A percentile compares a stretch with the other conserved stretches of the same genome.
These are phyloP conservation scores for Annulohypoxylon nitens DNA, from an alignment of 495 filamentous ascomycete species.

Conservation along the genomic window DNA sequence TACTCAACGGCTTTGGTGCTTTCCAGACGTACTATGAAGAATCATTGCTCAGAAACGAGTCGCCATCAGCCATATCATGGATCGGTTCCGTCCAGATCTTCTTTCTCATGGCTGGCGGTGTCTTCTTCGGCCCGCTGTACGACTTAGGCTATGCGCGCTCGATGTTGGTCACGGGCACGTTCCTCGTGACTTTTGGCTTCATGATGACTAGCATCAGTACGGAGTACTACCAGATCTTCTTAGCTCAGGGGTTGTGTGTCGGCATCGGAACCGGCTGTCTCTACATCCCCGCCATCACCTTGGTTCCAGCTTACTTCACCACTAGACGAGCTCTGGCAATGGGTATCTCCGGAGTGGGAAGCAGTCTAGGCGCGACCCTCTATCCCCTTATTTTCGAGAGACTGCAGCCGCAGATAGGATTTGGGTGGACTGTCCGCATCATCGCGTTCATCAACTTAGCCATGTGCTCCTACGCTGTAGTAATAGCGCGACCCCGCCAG, in stretches of 20 bases:
- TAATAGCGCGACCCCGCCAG: conserved; percentile 7
- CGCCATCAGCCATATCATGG: conserved; percentile 14
- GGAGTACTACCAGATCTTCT: conserved; percentile 10
- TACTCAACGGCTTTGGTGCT: conserved; percentile 16
- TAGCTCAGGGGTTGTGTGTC: conserved; percentile 8
- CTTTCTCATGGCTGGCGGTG: conserved; percentile 14
- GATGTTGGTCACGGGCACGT: conserved; percentile 2
- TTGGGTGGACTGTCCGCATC: conserved; percentile 4
- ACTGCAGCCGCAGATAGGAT: conserved; percentile 13
- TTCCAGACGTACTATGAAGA: conserved; percentile 18
- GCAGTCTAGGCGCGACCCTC: conserved; percentile 7
- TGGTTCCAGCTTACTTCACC: conserved; percentile 13
- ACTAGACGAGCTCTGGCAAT: conserved; percentile 8
- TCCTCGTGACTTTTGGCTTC: conserved; percentile 9
- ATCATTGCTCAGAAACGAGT: neutral
- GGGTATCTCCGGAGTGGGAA: neutral
- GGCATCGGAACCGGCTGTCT: conserved; percentile 14
- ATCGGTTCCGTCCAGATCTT: conserved; percentile 21
- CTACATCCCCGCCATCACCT: conserved; percentile 10
- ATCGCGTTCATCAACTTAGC: conserved; percentile 2
- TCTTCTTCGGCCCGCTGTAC: conserved; percentile 16
- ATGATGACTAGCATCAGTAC: conserved; percentile 19
- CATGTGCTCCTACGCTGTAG: conserved; percentile 12
- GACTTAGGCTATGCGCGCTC: conserved; percentile 17
- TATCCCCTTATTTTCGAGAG: conserved; percentile 12